Base-by-base conservation (phyloP, 2,329 filamentous ascomycete species). In the Fusarium succisae region DNA sequence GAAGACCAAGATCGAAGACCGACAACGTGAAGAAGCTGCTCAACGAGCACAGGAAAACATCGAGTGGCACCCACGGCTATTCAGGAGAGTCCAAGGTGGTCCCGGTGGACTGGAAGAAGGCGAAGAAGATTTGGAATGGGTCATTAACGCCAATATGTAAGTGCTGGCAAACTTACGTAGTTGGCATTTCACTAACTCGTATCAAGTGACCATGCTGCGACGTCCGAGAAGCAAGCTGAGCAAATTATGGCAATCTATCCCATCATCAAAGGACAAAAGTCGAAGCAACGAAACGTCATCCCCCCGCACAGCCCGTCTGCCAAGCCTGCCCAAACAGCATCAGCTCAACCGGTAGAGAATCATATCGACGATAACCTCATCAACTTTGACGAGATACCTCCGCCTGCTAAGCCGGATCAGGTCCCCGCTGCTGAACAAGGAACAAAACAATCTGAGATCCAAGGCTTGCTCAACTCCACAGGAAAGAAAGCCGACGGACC, bases 1-100 rank as follows among this genome's bases (percentile, higher is more conserved):
- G 80, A 99, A 99, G 86, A 95, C 94, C n/a, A 93, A 93, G 81
- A 94, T 99, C 67, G 96, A 99, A 81, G 96, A 98, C 78, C 91
- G 90, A 79, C 96, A 99, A 83, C 90, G 96, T 79, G 92, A 95
- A 72, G 96, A 98, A 80, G 95, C 96, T 5, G 92, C 95, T 24
- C 90, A 90, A 79, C 89, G 96, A 77, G 89, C 89, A 38, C 92
- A 95, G 54, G 91, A 95, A 17, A 92, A 92, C 18, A 86, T 95
- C 13, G 94, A 97, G 73, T 99, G 96, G 96, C 90, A 91, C 39
- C 96, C 96, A 2, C 91, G 91, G 72, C 88, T 98, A 18, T 99
- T 99, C 87, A 90, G 95, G 69, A 85, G 85, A 54, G 92, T 97
- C 17, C 88, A 89, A 50, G 91, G 91, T 30, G 93, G 92, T 3